phyloP scores from a whole-genome alignment of 139 green algal genomes.

The Desmodesmus armatus region DNA sequence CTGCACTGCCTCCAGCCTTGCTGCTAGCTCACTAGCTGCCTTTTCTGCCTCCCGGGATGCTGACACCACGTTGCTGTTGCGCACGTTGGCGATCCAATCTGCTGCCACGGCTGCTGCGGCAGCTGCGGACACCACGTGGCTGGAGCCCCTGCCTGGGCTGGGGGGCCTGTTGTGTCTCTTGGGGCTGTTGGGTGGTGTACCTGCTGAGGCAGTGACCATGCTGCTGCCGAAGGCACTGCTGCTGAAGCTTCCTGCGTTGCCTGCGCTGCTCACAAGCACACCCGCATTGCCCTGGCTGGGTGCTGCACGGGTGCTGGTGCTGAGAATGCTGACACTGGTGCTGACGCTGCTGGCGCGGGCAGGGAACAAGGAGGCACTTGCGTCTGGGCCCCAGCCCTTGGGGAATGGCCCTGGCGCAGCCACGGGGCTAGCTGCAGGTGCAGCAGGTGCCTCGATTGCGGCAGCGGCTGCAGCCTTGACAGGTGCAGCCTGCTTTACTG shows the following conservation, averaged over 20 bases:
- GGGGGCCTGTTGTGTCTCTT: not conserved
- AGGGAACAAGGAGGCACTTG: too few relatives aligned
- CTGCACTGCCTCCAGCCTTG: slow-evolving; percentile 3
- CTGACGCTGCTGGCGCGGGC: not conserved
- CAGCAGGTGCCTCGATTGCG: not conserved
- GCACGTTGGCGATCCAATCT: slow-evolving; percentile 10
- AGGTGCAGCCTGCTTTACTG: not conserved
- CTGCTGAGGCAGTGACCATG: not conserved
- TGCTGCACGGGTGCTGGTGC: too few relatives aligned
- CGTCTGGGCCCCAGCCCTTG: too few relatives aligned
- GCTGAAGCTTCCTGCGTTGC: slow-evolving; percentile 5
- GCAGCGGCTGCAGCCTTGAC: not conserved
- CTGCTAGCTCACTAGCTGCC: slow-evolving; percentile 6
- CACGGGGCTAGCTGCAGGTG: not conserved
- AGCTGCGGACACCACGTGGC: slow-evolving; percentile 7
- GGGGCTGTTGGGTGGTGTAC: not conserved
- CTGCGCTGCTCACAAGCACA: too few relatives aligned
- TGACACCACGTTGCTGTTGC: slow-evolving; percentile 1
- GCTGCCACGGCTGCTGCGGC: slow-evolving; percentile 18
- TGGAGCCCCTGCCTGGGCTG: slow-evolving; percentile 23
- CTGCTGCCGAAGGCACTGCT: slow-evolving; percentile 18
- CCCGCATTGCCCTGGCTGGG: too few relatives aligned
- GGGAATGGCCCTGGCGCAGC: slow-evolving; percentile 10
- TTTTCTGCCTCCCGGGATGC: slow-evolving; percentile 19
- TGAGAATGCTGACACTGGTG: not conserved